Evolutionary conservation across 768 basidiomycete species (phyloP).

Genomic region (Russula sp.): DNA sequence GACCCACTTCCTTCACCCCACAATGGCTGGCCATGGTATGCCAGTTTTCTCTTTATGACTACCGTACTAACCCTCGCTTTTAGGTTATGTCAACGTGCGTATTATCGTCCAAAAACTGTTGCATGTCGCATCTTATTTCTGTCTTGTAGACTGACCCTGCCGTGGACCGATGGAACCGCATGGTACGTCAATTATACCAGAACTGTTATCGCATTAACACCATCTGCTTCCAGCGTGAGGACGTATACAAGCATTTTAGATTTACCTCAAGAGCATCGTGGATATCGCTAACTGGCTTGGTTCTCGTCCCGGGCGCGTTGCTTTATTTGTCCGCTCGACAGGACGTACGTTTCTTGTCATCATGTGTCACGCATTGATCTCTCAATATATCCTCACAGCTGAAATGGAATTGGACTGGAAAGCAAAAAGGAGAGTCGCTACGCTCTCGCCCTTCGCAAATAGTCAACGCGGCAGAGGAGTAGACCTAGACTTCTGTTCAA

Average conservation of each 20-base stretch:
- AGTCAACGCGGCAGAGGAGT: conserved; percentile 23
- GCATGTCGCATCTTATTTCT: conserved; percentile 22
- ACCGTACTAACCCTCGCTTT: background rate
- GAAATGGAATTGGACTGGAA: conserved; percentile 55
- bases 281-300: conserved; percentile 57
- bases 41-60: background rate
- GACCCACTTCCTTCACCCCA: conserved; percentile 31
- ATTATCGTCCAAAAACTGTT: background rate
- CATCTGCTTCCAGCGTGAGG: conserved; percentile 58
- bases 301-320: conserved; percentile 60
- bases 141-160: conserved; percentile 45
- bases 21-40: conserved; percentile 68
- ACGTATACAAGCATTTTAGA: conserved; percentile 77
- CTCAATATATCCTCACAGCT: conserved; percentile 37
- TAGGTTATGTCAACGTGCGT: conserved; percentile 60
- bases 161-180: conserved; percentile 55
- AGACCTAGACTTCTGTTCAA: conserved; percentile 1
- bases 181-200: conserved; percentile 43
- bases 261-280: conserved; percentile 71
- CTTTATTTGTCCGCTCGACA: conserved; percentile 43
- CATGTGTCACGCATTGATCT: background rate
- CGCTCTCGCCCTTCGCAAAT: conserved; percentile 28
- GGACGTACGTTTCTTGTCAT: conserved; percentile 39
- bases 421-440: conserved; percentile 46
- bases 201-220: conserved; percentile 12